phyloP scores from a whole-genome alignment of 768 basidiomycete genomes.

The Amanita polypyramis region DNA sequence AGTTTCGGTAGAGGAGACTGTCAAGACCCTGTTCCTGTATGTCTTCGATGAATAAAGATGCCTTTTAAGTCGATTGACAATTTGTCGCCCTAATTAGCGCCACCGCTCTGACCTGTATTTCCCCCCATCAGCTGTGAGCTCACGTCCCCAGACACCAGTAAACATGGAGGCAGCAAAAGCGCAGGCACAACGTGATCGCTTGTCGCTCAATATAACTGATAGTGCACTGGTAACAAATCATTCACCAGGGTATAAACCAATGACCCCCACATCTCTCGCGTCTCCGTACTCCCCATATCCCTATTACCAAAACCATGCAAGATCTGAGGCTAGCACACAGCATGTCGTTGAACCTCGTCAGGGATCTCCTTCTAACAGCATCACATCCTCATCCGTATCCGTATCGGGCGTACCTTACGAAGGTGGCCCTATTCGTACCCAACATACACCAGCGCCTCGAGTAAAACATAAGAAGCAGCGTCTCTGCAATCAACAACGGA shows the following conservation, averaged over 20 bases:
- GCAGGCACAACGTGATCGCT: slow-evolving; percentile 20
- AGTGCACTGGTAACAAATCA: slow-evolving; percentile 19
- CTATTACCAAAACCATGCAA: slow-evolving; percentile 31
- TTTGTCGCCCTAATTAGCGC: slow-evolving; percentile 11
- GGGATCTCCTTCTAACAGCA: slow-evolving; percentile 54
- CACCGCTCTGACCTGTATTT: slow-evolving; percentile 23
- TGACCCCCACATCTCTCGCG: slow-evolving; percentile 33
- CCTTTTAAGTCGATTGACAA: slow-evolving; percentile 9
- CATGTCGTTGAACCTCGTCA: slow-evolving; percentile 31
- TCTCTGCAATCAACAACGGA: slow-evolving; percentile 66
- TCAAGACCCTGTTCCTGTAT: slow-evolving; percentile 11
- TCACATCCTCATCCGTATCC: slow-evolving; percentile 38
- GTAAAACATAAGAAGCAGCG: slow-evolving; percentile 60
- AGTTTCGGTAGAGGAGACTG: slow-evolving; percentile 11
- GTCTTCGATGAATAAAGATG: slow-evolving; percentile 8
- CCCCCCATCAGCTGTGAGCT: slow-evolving; percentile 22
- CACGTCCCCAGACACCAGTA: slow-evolving; percentile 30
- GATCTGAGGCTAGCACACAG: slow-evolving; percentile 31
- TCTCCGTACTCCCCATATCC: slow-evolving; percentile 34
- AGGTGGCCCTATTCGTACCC: slow-evolving; percentile 12
- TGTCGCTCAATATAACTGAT: slow-evolving; percentile 20
- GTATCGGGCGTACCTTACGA: slow-evolving; percentile 19
- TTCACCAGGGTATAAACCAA: slow-evolving; percentile 34
- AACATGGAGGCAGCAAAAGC: slow-evolving; percentile 22
- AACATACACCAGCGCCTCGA: slow-evolving; percentile 17